Evolutionary conservation across 306 rosid species (phyloP).

Genomic region (Corylus avellana): DNA sequence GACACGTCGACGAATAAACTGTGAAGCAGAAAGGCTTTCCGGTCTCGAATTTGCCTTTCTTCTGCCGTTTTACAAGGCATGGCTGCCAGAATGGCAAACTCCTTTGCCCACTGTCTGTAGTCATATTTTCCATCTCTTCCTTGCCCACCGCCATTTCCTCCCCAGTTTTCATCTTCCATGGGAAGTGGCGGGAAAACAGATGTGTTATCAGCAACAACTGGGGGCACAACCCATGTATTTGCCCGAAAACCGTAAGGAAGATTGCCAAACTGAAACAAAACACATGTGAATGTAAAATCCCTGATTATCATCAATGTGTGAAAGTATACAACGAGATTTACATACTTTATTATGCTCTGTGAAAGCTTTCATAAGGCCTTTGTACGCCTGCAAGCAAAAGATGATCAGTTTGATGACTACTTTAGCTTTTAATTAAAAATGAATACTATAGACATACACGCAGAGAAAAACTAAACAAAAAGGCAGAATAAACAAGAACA

Average conservation of each 20-base stretch:
- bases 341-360: conserved; percentile 87
- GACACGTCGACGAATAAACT: conserved; percentile 90
- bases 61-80: conserved; percentile 92
- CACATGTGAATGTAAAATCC: conserved; percentile 20
- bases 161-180: conserved; percentile 86
- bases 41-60: conserved; percentile 91
- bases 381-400: conserved; percentile 72
- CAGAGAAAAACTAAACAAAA: neutral
- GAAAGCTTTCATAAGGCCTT: conserved; percentile 84
- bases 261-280: conserved; percentile 85
- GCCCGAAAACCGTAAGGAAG: conserved; percentile 97
- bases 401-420: conserved; percentile 9
- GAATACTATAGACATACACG: neutral
- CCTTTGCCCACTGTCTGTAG: conserved; percentile 79
- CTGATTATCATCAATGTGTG: conserved; percentile 9
- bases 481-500: neutral
- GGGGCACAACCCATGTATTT: conserved; percentile 97
- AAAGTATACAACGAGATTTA: conserved; percentile 19
- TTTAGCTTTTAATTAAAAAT: neutral
- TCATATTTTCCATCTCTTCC: conserved; percentile 78
- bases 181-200: conserved; percentile 75
- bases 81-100: conserved; percentile 78
- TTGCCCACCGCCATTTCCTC: conserved; percentile 94
- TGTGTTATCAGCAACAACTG: conserved; percentile 80
- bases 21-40: conserved; percentile 93